phyloP scores from a whole-genome alignment of 169 alveolate genomes.

The Perkinsus olseni region DNA sequence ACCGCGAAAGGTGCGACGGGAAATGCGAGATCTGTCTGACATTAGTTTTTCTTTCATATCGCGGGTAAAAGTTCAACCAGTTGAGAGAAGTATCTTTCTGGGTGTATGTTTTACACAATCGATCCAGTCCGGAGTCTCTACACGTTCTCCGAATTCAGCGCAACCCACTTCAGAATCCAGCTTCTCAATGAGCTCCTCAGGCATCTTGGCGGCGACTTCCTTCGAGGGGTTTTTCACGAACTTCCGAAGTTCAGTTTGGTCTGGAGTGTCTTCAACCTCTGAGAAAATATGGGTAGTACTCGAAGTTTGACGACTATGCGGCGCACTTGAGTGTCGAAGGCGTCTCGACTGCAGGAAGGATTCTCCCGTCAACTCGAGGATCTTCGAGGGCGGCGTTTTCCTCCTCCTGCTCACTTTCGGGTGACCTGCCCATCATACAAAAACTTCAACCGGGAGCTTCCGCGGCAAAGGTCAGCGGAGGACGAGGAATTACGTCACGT shows the following conservation, averaged over 20 bases:
- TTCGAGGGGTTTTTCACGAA: background rate
- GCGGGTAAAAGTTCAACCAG: too few species aligned
- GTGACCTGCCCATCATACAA: background rate
- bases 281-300: background rate
- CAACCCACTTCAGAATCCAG: background rate
- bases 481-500: too few species aligned
- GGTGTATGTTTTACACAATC: too few species aligned
- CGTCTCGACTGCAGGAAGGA: background rate
- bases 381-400: background rate
- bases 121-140: too few species aligned
- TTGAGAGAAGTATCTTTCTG: too few species aligned
- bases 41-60: too few species aligned
- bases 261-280: background rate
- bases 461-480: too few species aligned
- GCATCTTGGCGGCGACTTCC: background rate
- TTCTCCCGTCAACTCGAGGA: background rate
- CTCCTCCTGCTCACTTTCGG: background rate
- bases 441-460: too few species aligned
- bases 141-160: too few species aligned
- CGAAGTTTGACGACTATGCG: too few species aligned
- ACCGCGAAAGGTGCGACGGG: too few species aligned
- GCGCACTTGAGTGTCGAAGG: background rate
- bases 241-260: background rate
- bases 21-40: too few species aligned
- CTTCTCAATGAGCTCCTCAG: background rate